A percentile compares a stretch with the other conserved stretches of the same genome.
Evolutionary conservation across 257 asterid species (phyloP).

Genomic region (Solanum appendiculatum): DNA sequence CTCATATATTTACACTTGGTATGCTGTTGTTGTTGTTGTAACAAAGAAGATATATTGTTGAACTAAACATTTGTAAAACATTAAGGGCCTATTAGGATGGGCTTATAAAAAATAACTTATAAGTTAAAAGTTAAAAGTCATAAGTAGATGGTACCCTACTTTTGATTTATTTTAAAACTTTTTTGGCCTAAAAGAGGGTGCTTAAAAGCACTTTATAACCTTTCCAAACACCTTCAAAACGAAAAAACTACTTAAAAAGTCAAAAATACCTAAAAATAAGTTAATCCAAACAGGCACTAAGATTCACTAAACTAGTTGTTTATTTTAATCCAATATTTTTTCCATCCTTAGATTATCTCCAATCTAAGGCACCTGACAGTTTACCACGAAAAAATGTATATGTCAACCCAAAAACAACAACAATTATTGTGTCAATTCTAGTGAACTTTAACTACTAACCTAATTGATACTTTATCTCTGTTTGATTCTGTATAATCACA

Average conservation of each 20-base stretch:
- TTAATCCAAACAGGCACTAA: too few species aligned
- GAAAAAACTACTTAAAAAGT: too few species aligned
- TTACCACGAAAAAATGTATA: background rate
- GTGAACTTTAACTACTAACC: background rate
- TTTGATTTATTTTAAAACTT: too few species aligned
- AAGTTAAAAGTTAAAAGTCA: too few species aligned
- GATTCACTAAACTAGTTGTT: background rate
- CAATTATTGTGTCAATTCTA: background rate
- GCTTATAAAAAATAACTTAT: too few species aligned
- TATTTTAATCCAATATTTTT: background rate
- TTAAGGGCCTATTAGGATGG: too few species aligned
- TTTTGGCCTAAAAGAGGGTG: too few species aligned
- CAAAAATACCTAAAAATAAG: too few species aligned
- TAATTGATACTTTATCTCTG: background rate
- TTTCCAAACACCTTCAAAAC: too few species aligned
- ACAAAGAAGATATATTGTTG: background rate
- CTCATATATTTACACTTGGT: background rate
- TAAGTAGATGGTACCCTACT: too few species aligned
- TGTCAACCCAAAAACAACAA: background rate
- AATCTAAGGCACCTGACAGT: background rate
- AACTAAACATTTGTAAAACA: background rate
- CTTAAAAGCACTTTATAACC: too few species aligned
- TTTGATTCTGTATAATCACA: background rate
- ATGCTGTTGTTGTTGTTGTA: background rate
- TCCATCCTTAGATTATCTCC: background rate